Percentiles rank a stretch among this genome's conserved stretches.
These are phyloP conservation scores for Apiospora koreana DNA, from an alignment of 2,329 filamentous ascomycete species.

Conservation along the genomic window DNA sequence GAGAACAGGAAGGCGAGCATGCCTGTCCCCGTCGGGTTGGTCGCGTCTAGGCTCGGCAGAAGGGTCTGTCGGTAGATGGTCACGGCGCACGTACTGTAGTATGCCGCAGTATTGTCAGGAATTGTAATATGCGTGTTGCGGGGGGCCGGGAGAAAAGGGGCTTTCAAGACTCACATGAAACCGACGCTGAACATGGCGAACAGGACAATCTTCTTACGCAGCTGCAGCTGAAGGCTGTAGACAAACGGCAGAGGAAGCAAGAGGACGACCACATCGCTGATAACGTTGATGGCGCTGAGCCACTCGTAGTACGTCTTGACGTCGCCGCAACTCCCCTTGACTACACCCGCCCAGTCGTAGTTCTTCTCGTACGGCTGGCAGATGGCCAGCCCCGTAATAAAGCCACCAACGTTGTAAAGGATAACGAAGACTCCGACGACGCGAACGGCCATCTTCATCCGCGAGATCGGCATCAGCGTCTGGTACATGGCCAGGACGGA, in stretches of 20 bases:
- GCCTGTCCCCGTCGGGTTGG: constrained; percentile 8
- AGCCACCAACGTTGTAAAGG: constrained; percentile 4
- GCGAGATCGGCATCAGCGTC: constrained; percentile 14
- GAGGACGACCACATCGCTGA: constrained; percentile 34
- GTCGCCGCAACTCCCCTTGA: constrained; percentile 4
- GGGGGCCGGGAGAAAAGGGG: background rate
- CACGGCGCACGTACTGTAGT: constrained; percentile 12
- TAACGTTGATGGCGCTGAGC: constrained; percentile 33
- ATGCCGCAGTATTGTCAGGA: background rate
- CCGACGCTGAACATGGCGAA: constrained; percentile 16
- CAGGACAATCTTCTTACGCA: constrained; percentile 14
- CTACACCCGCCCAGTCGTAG: constrained; percentile 13
- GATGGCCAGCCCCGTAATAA: constrained; percentile 11
- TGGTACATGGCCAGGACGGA: constrained; percentile 16
- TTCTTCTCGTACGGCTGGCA: constrained; percentile 12
- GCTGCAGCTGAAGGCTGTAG: constrained; percentile 26
- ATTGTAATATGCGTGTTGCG: background rate
- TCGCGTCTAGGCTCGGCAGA: constrained; percentile 1
- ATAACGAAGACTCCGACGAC: constrained; percentile 9
- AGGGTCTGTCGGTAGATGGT: constrained; percentile 15
- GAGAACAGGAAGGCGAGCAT: constrained; percentile 14
- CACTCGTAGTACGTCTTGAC: constrained; percentile 29
- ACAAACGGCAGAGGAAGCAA: constrained; percentile 34
- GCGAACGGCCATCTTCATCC: constrained; percentile 11
- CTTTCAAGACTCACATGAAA: constrained; percentile 7